Base-by-base conservation (phyloP, 2,329 filamentous ascomycete species). In the Trichoderma sp. region DNA sequence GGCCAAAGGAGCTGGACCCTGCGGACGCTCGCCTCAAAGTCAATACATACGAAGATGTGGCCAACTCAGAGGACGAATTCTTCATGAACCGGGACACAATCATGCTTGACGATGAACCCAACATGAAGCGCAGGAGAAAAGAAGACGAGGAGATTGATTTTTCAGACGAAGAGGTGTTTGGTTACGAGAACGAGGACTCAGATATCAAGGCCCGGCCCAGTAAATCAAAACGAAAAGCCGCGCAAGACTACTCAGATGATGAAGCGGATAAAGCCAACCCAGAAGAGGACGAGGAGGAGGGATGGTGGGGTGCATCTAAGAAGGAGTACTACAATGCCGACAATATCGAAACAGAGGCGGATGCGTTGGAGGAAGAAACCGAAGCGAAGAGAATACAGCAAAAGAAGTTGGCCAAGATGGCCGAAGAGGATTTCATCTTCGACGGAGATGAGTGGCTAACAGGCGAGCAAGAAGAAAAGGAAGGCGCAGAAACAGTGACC, bases 241-340 rank as follows among this genome's bases (percentile, higher is more conserved):
- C 52, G 65, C 30, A 73, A 70, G 67, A 72, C 7, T 59, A 52
- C 18, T 74, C 72, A 13, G 77, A 90, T 65, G 89, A 91, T 76
- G 88, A 91, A 75, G 84, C 89, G 3, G 81, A 89, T 65, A 84
- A 71, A 18, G 74, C 70, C n/a, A 75, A 74, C 6, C 87, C 86
- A 21, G 86, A 85, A 7, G 84, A 86, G 32, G 83, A 82, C 3
- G 87, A 87, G 3, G 88, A 88, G 52, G 85, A 89, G 63, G 89
- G 88, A 52, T 94, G 90, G 77, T 98, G 96, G 94, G 96, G 95
- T 34, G 87, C 91, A 5, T 94, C 92, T 2, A 95, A 89, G 78
- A 91, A 91, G 70, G 95, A 97, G 74, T 97, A 97, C 81, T 99
- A 99, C 81, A 87, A 97, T 81, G 92, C 93, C 73, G 95, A 99